Evolutionary conservation across 371 early-diverging fungal species (phyloP).

Genomic region (Dichotomocladium elegans): DNA sequence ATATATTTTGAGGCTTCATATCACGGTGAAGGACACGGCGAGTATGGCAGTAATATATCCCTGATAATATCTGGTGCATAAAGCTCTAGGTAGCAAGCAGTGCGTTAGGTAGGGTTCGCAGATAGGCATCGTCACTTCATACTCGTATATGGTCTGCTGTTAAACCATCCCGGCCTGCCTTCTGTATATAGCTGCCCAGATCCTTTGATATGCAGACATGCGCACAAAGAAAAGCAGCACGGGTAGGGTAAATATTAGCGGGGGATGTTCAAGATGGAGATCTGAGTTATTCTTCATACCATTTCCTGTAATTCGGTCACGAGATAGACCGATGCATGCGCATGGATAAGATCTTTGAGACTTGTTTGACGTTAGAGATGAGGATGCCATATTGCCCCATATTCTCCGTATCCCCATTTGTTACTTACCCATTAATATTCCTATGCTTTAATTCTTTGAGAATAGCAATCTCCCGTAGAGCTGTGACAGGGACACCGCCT

Average conservation of each 20-base stretch:
- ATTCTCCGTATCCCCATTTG: neutral
- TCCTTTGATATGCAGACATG: no score
- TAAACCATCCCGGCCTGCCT: slow-evolving; percentile 54
- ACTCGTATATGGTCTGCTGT: slow-evolving; percentile 61
- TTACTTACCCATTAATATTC: slow-evolving; percentile 80
- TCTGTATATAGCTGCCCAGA: slow-evolving; percentile 92
- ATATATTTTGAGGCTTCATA: slow-evolving; percentile 91
- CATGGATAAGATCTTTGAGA: slow-evolving; percentile 89
- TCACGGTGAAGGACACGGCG: slow-evolving; percentile 92
- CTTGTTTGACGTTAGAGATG: slow-evolving; percentile 35
- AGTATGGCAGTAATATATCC: slow-evolving; percentile 83
- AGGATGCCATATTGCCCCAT: no score
- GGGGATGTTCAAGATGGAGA: no score
- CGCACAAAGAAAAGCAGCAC: neutral
- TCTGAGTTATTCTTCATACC: slow-evolving; percentile 12
- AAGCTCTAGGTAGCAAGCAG: slow-evolving; percentile 66
- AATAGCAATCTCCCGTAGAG: slow-evolving; percentile 96
- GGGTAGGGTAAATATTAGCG: neutral
- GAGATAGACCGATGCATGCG: slow-evolving; percentile 86
- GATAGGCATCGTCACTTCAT: neutral
- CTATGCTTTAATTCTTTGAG: slow-evolving; percentile 92
- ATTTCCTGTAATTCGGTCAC: slow-evolving; percentile 96
- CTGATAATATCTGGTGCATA: slow-evolving; percentile 81
- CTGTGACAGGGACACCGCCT: slow-evolving; percentile 93
- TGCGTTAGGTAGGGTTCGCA: neutral